phyloP scores from a whole-genome alignment of 1,284 basidiomycete genomes.

The Veloboletus limbatus region DNA sequence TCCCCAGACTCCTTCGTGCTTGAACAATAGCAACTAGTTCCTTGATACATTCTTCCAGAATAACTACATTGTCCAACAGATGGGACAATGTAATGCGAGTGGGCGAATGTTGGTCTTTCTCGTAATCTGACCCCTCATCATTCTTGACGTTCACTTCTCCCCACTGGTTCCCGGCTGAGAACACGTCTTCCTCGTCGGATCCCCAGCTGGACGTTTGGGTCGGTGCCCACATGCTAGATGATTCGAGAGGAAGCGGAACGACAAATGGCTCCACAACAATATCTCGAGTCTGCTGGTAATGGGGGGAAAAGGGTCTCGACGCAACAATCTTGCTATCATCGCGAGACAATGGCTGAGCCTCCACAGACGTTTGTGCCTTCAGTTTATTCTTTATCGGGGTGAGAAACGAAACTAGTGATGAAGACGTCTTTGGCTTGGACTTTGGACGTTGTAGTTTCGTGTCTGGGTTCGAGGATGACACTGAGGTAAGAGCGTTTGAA shows the following conservation, averaged over 20 bases:
- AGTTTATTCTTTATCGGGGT: slow-evolving; percentile 68
- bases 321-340: slow-evolving; percentile 44
- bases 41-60: slow-evolving; percentile 94
- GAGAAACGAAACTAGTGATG: slow-evolving; percentile 73
- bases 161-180: slow-evolving; percentile 55
- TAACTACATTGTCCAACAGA: slow-evolving; percentile 91
- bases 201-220: slow-evolving; percentile 50
- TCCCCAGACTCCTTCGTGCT: slow-evolving; percentile 81
- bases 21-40: slow-evolving; percentile 88
- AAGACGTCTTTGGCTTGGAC: slow-evolving; percentile 54
- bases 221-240: slow-evolving; percentile 61
- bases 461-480: slow-evolving; percentile 26
- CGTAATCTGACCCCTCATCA: slow-evolving; percentile 26
- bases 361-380: slow-evolving; percentile 35
- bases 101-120: slow-evolving; percentile 30
- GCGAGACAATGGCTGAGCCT: slow-evolving; percentile 45
- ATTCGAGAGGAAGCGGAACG: slow-evolving; percentile 49
- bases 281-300: slow-evolving; percentile 78
- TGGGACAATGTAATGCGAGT: slow-evolving; percentile 71
- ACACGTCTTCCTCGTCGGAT: slow-evolving; percentile 65
- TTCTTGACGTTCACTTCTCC: slow-evolving; percentile 38
- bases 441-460: slow-evolving; percentile 39
- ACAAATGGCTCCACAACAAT: slow-evolving; percentile 73
- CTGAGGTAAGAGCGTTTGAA: slow-evolving; percentile 16
- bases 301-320: slow-evolving; percentile 78